Base-by-base conservation (phyloP, 108 stramenopile species). In the Cyclotella cryptica region DNA sequence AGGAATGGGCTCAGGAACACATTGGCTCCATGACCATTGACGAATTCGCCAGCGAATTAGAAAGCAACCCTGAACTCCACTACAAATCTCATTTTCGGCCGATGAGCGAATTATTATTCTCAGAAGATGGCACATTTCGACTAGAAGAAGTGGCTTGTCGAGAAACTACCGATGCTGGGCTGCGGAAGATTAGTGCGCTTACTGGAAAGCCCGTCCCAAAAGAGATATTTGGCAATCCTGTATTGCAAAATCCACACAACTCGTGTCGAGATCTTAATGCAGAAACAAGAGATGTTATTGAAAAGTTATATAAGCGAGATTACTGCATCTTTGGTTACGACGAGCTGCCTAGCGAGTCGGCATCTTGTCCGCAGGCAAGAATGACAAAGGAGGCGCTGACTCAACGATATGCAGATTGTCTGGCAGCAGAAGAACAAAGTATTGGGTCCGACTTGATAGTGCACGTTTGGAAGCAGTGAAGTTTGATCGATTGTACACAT, bases 291-390 rank as follows among this genome's bases (percentile, higher is more conserved):
- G 24, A 19, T 12, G 55, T 55, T 12, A 55, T 55, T 24, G 55
- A 55, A 12, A 55, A 55, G 8, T 8, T 55, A 21, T 55, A 55
- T 24, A 55, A 55, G 55, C n/a, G 55, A 55, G 55, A 55, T 24
- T 55, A 24, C 55, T 55, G 55, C 24, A 55, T 55, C 24, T 55
- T 55, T 26, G 55, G 55, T 1, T 55, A 55, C 24, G 55, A 55
- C 24, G 24, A 55, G 11, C 19, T 55, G n/a, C 55, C 55, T 22
- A 12, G 11, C 11, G 55, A 21, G 24, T 12, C 24, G 22, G 13
- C 19, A 12, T 21, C n/a, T 1, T 55, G 55, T 55, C 12, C 19
- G 12, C 55, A 55, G 55, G 55, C 55, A 1, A 55, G 24, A 55
- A 55, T 55, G 55, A 55, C 55, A 2, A 55, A 55, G 55, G 55